A percentile compares a stretch with the other conserved stretches of the same genome.
Conservation (phyloP, 177 flowering plant genomes). For the Vitis hybrid region DNA sequence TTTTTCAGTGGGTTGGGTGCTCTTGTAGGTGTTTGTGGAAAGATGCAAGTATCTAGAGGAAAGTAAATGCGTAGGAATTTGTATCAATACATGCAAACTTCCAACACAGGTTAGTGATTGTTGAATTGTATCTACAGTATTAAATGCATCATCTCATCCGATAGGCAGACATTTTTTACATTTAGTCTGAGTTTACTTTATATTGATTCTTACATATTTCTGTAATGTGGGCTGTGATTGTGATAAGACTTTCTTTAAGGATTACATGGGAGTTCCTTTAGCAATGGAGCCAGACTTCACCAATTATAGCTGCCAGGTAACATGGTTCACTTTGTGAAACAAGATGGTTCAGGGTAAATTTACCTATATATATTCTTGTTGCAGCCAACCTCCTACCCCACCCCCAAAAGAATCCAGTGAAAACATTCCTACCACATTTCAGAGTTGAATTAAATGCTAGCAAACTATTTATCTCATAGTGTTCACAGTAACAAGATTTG, state of each 20-base stretch:
- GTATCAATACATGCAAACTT: conserved; percentile 87
- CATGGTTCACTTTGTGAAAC: background rate
- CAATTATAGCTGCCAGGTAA: conserved; percentile 96
- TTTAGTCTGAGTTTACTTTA: background rate
- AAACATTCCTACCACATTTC: too few species aligned
- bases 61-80: conserved; percentile 90
- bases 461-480: too few species aligned
- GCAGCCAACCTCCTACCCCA: too few species aligned
- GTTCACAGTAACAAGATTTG: too few species aligned
- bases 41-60: conserved; percentile 93
- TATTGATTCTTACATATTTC: too few species aligned
- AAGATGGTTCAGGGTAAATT: background rate
- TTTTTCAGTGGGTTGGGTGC: background rate
- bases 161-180: background rate
- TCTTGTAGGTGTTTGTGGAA: conserved; percentile 76
- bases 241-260: conserved; percentile 74
- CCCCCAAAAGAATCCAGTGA: too few species aligned
- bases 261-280: conserved; percentile 90
- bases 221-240: background rate
- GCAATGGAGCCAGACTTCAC: conserved; percentile 90
- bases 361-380: too few species aligned
- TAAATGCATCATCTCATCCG: background rate
- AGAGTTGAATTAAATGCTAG: too few species aligned
- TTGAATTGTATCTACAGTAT: background rate
- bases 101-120: conserved; percentile 80